Evolutionary conservation across 495 filamentous ascomycete species (phyloP).

Genomic region (Daldinia grandis): DNA sequence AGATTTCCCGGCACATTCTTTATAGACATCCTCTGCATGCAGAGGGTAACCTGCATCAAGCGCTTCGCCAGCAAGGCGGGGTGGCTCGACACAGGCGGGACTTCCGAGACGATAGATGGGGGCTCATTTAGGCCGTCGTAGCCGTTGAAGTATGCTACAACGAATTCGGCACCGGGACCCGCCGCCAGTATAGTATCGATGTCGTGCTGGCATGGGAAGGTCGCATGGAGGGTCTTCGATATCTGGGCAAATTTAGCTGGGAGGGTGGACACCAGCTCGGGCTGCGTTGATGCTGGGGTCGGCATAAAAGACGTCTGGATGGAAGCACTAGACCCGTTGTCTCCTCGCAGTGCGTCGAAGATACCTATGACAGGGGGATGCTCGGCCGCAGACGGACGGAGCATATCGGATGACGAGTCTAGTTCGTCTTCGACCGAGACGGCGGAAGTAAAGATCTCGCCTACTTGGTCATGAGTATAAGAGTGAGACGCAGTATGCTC

Average conservation of each 20-base stretch:
- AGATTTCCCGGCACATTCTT: constrained; percentile 40
- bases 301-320: constrained; percentile 24
- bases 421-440: constrained; percentile 45
- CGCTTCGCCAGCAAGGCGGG: constrained; percentile 56
- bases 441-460: constrained; percentile 42
- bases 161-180: constrained; percentile 43
- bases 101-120: constrained; percentile 36
- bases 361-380: constrained; percentile 27
- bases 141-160: constrained; percentile 44
- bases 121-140: constrained; percentile 39
- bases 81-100: constrained; percentile 51
- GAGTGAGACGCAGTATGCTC: constrained; percentile 49
- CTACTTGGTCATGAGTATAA: constrained; percentile 39
- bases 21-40: constrained; percentile 54
- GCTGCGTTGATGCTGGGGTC: constrained; percentile 42
- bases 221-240: constrained; percentile 44
- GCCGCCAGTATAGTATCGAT: constrained; percentile 45
- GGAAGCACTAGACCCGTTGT: constrained; percentile 17
- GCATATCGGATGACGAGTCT: constrained; percentile 30
- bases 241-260: constrained; percentile 40
- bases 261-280: neutral
- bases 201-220: constrained; percentile 54
- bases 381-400: constrained; percentile 34
- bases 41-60: constrained; percentile 58
- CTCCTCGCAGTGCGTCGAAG: constrained; percentile 40